A percentile compares a stretch with the other conserved stretches of the same genome.
Conservation (phyloP, 83 land plant species). For the Thuja plicata region DNA sequence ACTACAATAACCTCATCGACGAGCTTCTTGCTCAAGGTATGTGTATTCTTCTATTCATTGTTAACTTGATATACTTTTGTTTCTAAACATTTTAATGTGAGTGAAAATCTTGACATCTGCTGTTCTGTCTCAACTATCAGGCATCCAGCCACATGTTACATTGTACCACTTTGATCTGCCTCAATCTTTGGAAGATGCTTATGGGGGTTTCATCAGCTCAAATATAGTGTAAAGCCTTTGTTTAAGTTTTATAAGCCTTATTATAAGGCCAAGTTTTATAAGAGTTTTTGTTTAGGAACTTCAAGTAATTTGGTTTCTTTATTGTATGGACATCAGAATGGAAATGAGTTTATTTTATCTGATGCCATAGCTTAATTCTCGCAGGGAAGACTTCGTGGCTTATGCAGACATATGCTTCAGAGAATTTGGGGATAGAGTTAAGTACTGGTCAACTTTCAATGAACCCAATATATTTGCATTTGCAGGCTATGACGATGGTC, state of each 20-base stretch:
- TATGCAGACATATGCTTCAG: constrained; percentile 38
- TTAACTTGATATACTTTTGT: background rate
- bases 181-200: constrained; percentile 49
- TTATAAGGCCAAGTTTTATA: too few species aligned
- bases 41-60: background rate
- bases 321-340: too few species aligned
- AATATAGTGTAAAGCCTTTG: constrained; percentile 32
- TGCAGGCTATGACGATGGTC: constrained; percentile 22
- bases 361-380: background rate
- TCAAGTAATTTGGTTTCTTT: too few species aligned
- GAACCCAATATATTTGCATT: constrained; percentile 26
- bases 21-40: background rate
- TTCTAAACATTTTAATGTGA: background rate
- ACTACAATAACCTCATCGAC: background rate
- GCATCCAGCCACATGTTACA: constrained; percentile 45
- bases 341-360: too few species aligned
- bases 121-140: constrained; percentile 10
- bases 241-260: too few species aligned
- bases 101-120: background rate
- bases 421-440: constrained; percentile 48
- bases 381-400: constrained; percentile 45
- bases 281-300: too few species aligned
- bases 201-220: constrained; percentile 40
- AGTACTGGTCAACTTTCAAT: constrained; percentile 40
- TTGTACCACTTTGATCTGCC: constrained; percentile 45